phyloP scores from a whole-genome alignment of 768 basidiomycete genomes.

The Phaeolepiota aurea region DNA sequence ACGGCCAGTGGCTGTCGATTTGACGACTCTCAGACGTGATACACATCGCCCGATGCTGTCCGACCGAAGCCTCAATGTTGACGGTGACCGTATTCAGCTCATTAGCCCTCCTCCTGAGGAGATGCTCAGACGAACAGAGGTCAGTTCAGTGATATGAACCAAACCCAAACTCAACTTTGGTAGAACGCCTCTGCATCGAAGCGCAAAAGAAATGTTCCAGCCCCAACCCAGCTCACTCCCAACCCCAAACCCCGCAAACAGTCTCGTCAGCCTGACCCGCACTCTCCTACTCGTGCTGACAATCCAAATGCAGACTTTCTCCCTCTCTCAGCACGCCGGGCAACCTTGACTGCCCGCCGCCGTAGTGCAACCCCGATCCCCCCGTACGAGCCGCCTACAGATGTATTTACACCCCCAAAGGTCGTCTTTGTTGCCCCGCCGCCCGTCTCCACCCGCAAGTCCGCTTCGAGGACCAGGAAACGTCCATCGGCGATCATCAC shows the following conservation, averaged over 20 bases:
- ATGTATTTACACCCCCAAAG: constrained; percentile 66
- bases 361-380: constrained; percentile 50
- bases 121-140: constrained; percentile 21
- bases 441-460: constrained; percentile 10
- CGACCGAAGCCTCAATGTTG: constrained; percentile 11
- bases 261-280: constrained; percentile 20
- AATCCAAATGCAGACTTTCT: constrained; percentile 44
- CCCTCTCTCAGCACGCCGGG: constrained; percentile 12
- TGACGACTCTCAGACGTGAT: background rate
- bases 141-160: constrained; percentile 6
- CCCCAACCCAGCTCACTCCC: constrained; percentile 31
- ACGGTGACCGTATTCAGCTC: constrained; percentile 17
- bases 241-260: constrained; percentile 59
- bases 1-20: background rate
- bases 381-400: constrained; percentile 56
- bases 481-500: constrained; percentile 10
- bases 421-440: constrained; percentile 42
- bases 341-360: constrained; percentile 18
- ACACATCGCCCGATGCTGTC: constrained; percentile 11
- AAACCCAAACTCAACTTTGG: constrained; percentile 8
- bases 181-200: constrained; percentile 18
- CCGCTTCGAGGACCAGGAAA: constrained; percentile 8
- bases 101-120: constrained; percentile 66
- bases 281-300: constrained; percentile 13
- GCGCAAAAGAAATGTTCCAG: constrained; percentile 25